Evolutionary conservation across 225 moss, liverwort and hornwort species (phyloP).

Genomic region (Bryoerythrophyllum caledonicum): DNA sequence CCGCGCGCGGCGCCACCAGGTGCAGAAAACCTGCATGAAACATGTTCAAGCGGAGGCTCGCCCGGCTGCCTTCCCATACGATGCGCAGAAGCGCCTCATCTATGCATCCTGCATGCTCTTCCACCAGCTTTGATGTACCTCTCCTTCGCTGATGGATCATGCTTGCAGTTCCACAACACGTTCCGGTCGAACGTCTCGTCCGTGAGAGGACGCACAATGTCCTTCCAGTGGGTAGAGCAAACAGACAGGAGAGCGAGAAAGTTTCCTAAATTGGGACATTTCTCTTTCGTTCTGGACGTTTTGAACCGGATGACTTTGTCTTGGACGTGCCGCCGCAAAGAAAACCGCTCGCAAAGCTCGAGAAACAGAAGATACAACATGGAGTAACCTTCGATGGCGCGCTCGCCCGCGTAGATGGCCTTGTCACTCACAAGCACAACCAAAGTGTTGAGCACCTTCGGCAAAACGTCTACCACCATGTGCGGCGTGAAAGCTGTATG

Average conservation of each 20-base stretch:
- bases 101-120: neutral
- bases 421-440: neutral
- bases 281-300: neutral
- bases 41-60: too few species aligned
- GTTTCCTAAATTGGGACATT: neutral
- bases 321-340: neutral
- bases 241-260: neutral
- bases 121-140: neutral
- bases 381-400: neutral
- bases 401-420: neutral
- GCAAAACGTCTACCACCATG: neutral
- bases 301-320: neutral
- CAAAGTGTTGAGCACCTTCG: neutral
- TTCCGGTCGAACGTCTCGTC: neutral
- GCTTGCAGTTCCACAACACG: neutral
- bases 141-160: neutral
- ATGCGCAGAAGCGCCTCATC: neutral
- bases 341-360: neutral
- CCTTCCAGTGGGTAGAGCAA: neutral
- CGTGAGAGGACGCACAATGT: neutral
- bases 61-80: too few species aligned
- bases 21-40: too few species aligned
- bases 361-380: neutral
- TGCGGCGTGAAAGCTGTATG: neutral
- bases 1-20: too few species aligned